Evolutionary conservation across 441 rosid genomes (phyloP).

Genomic region (Mallotus japonicus): DNA sequence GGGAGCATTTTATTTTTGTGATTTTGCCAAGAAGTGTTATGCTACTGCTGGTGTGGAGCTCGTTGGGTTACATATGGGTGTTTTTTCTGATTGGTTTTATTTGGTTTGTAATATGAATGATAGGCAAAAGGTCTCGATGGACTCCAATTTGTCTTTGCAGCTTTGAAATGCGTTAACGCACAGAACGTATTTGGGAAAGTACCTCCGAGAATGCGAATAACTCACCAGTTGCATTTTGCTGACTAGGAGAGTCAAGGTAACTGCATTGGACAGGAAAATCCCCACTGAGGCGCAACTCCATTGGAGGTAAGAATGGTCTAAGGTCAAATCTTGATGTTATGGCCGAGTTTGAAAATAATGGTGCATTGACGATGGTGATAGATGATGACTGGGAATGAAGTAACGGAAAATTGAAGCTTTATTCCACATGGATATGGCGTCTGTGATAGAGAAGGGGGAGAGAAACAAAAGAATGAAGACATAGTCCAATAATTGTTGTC

Average conservation of each 20-base stretch:
- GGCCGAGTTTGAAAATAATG: neutral
- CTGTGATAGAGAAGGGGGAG: neutral
- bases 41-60: too few species aligned
- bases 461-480: neutral
- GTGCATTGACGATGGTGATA: neutral
- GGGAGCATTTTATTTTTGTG: too few species aligned
- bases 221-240: conserved; percentile 32
- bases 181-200: conserved; percentile 22
- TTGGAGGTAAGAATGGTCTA: conserved; percentile 17
- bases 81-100: too few species aligned
- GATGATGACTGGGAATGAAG: conserved; percentile 13
- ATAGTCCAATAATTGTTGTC: neutral
- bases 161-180: neutral
- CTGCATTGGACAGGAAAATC: conserved; percentile 28
- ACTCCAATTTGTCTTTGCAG: too few species aligned
- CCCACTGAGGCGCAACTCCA: conserved; percentile 21
- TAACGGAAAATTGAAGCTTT: neutral
- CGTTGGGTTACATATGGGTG: too few species aligned
- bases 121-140: too few species aligned
- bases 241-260: conserved; percentile 15
- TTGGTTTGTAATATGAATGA: too few species aligned
- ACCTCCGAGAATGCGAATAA: conserved; percentile 27
- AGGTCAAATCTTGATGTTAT: conserved; percentile 25
- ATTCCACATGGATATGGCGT: neutral
- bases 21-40: too few species aligned